These are phyloP conservation scores for Pseudozyma flocculosa DNA, from an alignment of 1,284 basidiomycete genomes.

Conservation along the genomic window DNA sequence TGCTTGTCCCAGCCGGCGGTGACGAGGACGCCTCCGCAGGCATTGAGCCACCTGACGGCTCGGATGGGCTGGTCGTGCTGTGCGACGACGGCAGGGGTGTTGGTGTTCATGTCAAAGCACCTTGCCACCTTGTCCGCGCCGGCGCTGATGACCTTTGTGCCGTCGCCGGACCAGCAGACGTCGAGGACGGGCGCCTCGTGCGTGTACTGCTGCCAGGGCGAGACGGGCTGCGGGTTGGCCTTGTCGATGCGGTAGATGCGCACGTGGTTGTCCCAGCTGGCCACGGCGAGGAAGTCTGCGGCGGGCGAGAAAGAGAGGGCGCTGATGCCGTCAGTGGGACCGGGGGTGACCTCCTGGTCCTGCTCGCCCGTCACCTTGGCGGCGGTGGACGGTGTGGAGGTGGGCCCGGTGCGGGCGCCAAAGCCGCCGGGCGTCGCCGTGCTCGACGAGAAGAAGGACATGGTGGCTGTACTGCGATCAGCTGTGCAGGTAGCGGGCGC, in stretches of 20 bases:
- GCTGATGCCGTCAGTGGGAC: conserved; percentile 57
- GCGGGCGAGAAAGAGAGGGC: conserved; percentile 57
- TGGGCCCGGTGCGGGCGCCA: conserved; percentile 21
- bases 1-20: conserved; percentile 93
- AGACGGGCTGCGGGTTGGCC: conserved; percentile 72
- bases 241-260: conserved; percentile 65
- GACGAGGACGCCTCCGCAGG: conserved; percentile 69
- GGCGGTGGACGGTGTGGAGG: conserved; percentile 28
- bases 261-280: conserved; percentile 59
- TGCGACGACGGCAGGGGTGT: conserved; percentile 67
- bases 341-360: conserved; percentile 71
- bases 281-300: conserved; percentile 60
- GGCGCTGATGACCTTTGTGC: conserved; percentile 77
- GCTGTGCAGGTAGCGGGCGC: too few relatives aligned
- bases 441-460: conserved; percentile 50
- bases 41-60: conserved; percentile 74
- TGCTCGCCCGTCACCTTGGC: conserved; percentile 45
- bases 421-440: conserved; percentile 35
- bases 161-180: conserved; percentile 81
- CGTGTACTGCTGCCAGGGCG: conserved; percentile 62
- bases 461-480: too few relatives aligned
- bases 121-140: conserved; percentile 81
- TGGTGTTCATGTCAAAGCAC: conserved; percentile 77
- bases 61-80: conserved; percentile 81
- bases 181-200: conserved; percentile 81